phyloP scores from a whole-genome alignment of 192 early-diverging fungal species.

The Gaertneriomyces sp. region DNA sequence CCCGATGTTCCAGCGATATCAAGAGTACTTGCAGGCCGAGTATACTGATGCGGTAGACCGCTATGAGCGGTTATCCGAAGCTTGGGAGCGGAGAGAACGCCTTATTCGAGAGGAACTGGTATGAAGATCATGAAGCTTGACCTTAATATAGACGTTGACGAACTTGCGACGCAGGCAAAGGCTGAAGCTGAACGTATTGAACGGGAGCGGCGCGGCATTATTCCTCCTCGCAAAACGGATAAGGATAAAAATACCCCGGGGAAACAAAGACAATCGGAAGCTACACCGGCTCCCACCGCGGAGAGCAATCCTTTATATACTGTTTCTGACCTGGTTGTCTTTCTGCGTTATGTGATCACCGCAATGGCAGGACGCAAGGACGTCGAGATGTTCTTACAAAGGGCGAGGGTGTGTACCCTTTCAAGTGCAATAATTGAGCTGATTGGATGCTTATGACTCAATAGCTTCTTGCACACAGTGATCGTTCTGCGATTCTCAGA shows the following conservation, averaged over 20 bases:
- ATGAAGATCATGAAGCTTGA: not conserved
- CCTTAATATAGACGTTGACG: not conserved
- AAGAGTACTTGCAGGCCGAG: slow-evolving; percentile 36
- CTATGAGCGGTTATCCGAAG: slow-evolving; percentile 38
- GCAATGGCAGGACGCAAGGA: slow-evolving; percentile 25
- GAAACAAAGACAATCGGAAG: slow-evolving; percentile 20
- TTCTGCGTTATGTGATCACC: slow-evolving; percentile 31
- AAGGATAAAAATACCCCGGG: slow-evolving; percentile 14
- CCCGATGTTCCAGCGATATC: slow-evolving; percentile 37
- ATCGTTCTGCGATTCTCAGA: slow-evolving; percentile 39
- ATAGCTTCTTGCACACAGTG: slow-evolving; percentile 37
- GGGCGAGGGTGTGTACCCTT: slow-evolving; percentile 28
- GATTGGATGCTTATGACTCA: slow-evolving; percentile 20
- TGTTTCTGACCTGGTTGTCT: slow-evolving; percentile 30
- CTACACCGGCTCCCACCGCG: slow-evolving; percentile 12
- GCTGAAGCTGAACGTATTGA: slow-evolving; percentile 35
- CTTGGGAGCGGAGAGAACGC: slow-evolving; percentile 5
- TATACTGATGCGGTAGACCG: slow-evolving; percentile 41
- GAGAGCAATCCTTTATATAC: slow-evolving; percentile 28
- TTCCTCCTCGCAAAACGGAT: not conserved
- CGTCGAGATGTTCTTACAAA: slow-evolving; percentile 36
- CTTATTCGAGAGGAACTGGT: slow-evolving; percentile 16
- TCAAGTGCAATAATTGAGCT: slow-evolving; percentile 1
- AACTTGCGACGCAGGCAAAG: slow-evolving; percentile 2
- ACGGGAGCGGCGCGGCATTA: slow-evolving; percentile 14